A percentile compares a stretch with the other conserved stretches of the same genome.
phyloP scores from a whole-genome alignment of 345 rosid species.

The Bruguiera sexangula region DNA sequence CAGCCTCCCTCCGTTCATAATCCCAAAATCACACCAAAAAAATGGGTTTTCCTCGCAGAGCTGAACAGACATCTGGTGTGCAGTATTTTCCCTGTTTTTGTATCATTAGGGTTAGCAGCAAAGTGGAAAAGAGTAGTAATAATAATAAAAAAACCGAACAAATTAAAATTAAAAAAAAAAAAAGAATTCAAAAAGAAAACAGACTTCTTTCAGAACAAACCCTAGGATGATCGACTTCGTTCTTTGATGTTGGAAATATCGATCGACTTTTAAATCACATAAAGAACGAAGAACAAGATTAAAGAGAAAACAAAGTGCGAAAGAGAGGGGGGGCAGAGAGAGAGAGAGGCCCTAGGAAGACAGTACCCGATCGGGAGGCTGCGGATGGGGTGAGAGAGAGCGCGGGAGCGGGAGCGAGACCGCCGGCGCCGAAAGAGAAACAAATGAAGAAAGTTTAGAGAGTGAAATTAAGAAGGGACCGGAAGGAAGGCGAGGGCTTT shows the following conservation, averaged over 20 bases:
- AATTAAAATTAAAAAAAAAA: neutral
- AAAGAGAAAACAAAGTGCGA: neutral
- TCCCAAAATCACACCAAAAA: constrained; percentile 53
- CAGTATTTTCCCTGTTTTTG: constrained; percentile 27
- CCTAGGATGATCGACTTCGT: too few relatives aligned
- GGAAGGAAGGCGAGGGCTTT: too few relatives aligned
- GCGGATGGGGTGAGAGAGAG: neutral
- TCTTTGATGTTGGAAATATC: too few relatives aligned
- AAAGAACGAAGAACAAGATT: too few relatives aligned
- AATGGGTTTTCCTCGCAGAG: constrained; percentile 28
- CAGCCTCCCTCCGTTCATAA: constrained; percentile 67
- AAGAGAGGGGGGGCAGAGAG: neutral
- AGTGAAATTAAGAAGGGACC: too few relatives aligned
- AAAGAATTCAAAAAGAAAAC: neutral
- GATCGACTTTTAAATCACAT: too few relatives aligned
- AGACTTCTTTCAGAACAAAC: neutral
- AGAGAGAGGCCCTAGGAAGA: neutral
- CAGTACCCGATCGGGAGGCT: too few relatives aligned
- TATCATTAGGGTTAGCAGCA: constrained; percentile 20
- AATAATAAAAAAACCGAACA: neutral
- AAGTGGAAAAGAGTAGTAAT: neutral
- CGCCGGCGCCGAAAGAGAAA: too few relatives aligned
- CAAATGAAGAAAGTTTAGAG: too few relatives aligned
- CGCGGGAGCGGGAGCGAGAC: too few relatives aligned
- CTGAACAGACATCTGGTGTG: constrained; percentile 48